A percentile compares a stretch with the other conserved stretches of the same genome.
Conservation (phyloP, 148 eudicot genomes). For the Chenopodium album region DNA sequence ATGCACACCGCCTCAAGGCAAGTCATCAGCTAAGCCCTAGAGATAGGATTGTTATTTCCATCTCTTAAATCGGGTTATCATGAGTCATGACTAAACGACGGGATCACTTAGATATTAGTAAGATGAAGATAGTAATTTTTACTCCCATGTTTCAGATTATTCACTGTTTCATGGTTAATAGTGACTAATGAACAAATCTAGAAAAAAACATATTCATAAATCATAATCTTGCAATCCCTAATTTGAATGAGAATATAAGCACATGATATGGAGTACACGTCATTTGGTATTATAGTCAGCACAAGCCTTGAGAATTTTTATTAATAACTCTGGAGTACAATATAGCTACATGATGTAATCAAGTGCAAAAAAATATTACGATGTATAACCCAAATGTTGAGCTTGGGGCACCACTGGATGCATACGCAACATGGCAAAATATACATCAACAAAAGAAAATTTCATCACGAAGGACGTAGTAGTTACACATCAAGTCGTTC, state of each 20-base stretch:
- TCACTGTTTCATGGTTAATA: background rate
- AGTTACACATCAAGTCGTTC: slow-evolving; percentile 8
- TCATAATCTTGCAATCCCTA: background rate
- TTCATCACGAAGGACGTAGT: background rate
- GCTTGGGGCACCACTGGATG: background rate
- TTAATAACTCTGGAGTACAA: background rate
- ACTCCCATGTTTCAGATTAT: background rate
- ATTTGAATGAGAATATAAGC: background rate
- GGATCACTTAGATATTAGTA: too few species aligned
- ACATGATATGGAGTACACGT: background rate
- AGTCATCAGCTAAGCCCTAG: too few species aligned
- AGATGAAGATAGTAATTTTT: too few species aligned
- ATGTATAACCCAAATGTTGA: background rate
- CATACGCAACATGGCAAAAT: too few species aligned
- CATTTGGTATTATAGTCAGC: background rate
- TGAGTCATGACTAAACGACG: background rate
- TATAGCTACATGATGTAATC: background rate
- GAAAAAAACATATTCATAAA: background rate
- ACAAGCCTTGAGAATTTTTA: background rate
- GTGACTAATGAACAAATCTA: background rate
- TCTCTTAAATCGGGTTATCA: background rate
- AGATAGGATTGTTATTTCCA: background rate
- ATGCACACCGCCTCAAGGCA: background rate
- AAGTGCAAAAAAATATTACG: background rate
- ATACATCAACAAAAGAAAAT: background rate